Evolutionary conservation across 805 yeast species (phyloP).

Genomic region (Saccharomycopsis oosterbeekiorum): DNA sequence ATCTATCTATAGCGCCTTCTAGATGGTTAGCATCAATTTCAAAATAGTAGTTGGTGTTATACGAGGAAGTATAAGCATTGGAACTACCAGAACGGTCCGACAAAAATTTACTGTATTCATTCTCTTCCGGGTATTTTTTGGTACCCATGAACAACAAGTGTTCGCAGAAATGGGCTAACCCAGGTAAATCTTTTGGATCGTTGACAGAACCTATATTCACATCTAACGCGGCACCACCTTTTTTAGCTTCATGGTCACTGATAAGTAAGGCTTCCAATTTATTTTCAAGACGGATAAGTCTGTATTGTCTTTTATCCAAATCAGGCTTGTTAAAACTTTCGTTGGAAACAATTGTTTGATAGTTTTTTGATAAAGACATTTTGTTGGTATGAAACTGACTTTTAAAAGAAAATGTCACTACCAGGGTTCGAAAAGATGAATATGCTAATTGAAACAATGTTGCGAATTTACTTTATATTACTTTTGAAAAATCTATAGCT

Average conservation of each 20-base stretch:
- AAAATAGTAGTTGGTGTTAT: slow-evolving; percentile 85
- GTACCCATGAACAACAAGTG: slow-evolving; percentile 78
- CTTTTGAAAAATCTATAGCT: background rate
- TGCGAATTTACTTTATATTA: background rate
- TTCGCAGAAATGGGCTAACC: slow-evolving; percentile 72
- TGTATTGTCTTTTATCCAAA: slow-evolving; percentile 67
- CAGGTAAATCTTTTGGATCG: slow-evolving; percentile 55
- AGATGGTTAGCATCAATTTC: slow-evolving; percentile 69
- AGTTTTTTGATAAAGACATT: background rate
- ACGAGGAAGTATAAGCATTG: slow-evolving; percentile 85
- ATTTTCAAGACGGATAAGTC: slow-evolving; percentile 51
- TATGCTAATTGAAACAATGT: background rate
- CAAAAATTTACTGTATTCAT: slow-evolving; percentile 65
- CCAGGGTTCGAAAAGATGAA: background rate
- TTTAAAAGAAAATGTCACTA: background rate
- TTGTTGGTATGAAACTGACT: background rate
- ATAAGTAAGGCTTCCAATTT: slow-evolving; percentile 52
- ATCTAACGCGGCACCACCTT: slow-evolving; percentile 70
- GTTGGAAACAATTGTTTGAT: slow-evolving; percentile 11
- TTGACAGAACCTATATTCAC: slow-evolving; percentile 70
- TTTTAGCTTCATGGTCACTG: slow-evolving; percentile 60
- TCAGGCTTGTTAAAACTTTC: slow-evolving; percentile 31
- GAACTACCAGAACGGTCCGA: slow-evolving; percentile 81
- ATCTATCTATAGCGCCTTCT: slow-evolving; percentile 84
- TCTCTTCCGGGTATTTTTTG: slow-evolving; percentile 64